Evolutionary conservation across 176 grass and related monocot genomes (phyloP), one percentile per base, ranked within the genome.

Genomic region (Otatea glauca): DNA sequence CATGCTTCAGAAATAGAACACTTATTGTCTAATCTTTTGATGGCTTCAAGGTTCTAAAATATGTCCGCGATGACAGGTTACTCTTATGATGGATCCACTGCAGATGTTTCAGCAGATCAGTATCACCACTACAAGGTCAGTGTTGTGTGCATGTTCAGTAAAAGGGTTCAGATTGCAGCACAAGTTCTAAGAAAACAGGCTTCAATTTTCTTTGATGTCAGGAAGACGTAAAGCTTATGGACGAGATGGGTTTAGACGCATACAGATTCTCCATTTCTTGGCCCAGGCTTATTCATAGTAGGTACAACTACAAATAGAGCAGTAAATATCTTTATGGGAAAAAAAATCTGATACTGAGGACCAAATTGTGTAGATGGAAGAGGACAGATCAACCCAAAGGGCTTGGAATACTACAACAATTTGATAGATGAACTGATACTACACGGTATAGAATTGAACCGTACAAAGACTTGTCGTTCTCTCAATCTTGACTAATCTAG

Each of bases 141-240:
- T 78, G 17, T 8, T 37, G 13, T n/a, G 17, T 37, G 35, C 20
- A 73, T 14, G 11, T 39, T 7, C 21, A 68, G 47, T 15, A 29
- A 62, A 32, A 51, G 15, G 6, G 7, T 50, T 37, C 60, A 41
- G 49, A 64, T 44, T 44, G 42, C 3, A 15, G 9, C 41, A 16
- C 32, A 34, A 48, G 15, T 5, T 41, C 17, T 23, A 32, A 43
- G 3, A 48, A 42, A 35, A 24, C 39, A 45, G 61, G 7, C 3
- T 51, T 81, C 1, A 7, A 68, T 32, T 44, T 37, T 49, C 3
- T 70, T 75, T 49, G 4, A 63, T 70, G 12, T 3, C 70, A 97
- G 94, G 94, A 92, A 86, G 94, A 94, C 78, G 92, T 97, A 66
- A 92, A 91, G 70, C 85, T 97, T 24, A 97, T 97, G 92, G 59